phyloP scores from a whole-genome alignment of 139 green algal species.

The Coelastrella sp. region DNA sequence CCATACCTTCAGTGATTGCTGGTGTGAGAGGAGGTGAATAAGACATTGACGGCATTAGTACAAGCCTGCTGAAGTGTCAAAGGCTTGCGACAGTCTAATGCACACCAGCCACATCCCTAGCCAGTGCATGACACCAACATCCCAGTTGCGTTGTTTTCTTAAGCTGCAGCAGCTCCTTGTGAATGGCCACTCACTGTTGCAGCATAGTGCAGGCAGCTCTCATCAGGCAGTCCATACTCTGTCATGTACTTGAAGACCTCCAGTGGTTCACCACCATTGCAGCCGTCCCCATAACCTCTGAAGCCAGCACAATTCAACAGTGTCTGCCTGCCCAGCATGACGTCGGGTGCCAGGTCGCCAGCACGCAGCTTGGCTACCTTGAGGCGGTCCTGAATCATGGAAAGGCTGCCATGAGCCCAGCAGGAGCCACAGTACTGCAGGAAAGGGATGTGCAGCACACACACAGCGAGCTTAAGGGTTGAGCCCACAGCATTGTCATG shows the following conservation, averaged over 20 bases:
- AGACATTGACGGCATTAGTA: too few species aligned
- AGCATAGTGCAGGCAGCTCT: slow-evolving; percentile 65
- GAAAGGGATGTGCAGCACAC: background rate
- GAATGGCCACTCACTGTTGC: slow-evolving; percentile 31
- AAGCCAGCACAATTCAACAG: slow-evolving; percentile 64
- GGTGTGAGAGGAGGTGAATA: too few species aligned
- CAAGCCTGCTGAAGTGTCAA: too few species aligned
- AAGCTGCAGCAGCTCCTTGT: slow-evolving; percentile 11
- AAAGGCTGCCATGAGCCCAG: slow-evolving; percentile 57
- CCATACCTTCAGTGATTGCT: background rate
- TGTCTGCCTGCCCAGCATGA: slow-evolving; percentile 66
- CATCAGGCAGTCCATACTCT: slow-evolving; percentile 63
- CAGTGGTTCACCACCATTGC: slow-evolving; percentile 63
- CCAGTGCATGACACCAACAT: too few species aligned
- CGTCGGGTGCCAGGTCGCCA: slow-evolving; percentile 51
- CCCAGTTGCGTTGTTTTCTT: background rate
- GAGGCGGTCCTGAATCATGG: slow-evolving; percentile 59
- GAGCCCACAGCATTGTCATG: background rate
- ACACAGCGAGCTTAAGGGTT: background rate
- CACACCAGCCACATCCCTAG: background rate
- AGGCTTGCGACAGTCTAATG: background rate
- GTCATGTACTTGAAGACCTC: slow-evolving; percentile 63
- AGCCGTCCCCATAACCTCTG: slow-evolving; percentile 56
- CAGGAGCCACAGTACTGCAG: slow-evolving; percentile 32
- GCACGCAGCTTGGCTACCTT: slow-evolving; percentile 49